Evolutionary conservation across 106 monocot genomes (phyloP).

Genomic region (Hemerocallis citrina): DNA sequence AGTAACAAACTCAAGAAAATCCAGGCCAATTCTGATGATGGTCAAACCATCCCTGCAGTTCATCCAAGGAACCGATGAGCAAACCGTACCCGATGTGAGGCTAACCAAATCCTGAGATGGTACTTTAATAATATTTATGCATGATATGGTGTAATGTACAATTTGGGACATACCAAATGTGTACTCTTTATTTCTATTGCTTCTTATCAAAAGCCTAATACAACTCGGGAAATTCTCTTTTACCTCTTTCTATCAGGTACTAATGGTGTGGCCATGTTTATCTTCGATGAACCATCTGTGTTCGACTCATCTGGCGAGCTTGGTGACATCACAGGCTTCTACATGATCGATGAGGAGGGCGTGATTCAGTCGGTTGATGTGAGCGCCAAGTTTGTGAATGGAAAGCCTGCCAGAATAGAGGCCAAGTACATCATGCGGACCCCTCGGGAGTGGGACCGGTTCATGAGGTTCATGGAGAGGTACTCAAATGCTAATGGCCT

Average conservation of each 20-base stretch:
- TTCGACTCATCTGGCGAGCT: conserved; percentile 89
- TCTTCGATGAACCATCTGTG: conserved; percentile 76
- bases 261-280: conserved; percentile 83
- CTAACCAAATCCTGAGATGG: conserved; percentile 82
- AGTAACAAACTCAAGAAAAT: not conserved
- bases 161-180: too few species aligned
- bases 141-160: too few species aligned
- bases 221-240: too few species aligned
- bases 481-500: conserved; percentile 89
- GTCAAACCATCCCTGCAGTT: conserved; percentile 76
- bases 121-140: too few species aligned
- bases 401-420: conserved; percentile 81
- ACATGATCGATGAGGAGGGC: conserved; percentile 99
- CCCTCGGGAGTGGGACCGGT: conserved; percentile 81
- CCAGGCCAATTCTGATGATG: conserved; percentile 43
- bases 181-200: too few species aligned
- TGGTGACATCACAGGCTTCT: conserved; percentile 91
- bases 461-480: conserved; percentile 99
- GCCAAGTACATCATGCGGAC: conserved; percentile 90
- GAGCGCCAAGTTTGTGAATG: conserved; percentile 93
- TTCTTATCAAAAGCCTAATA: too few species aligned
- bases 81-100: conserved; percentile 77
- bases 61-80: conserved; percentile 86
- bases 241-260: too few species aligned
- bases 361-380: conserved; percentile 88